These are phyloP conservation scores for Physocladia obscura DNA, from an alignment of 192 early-diverging fungal genomes.

Conservation along the genomic window DNA sequence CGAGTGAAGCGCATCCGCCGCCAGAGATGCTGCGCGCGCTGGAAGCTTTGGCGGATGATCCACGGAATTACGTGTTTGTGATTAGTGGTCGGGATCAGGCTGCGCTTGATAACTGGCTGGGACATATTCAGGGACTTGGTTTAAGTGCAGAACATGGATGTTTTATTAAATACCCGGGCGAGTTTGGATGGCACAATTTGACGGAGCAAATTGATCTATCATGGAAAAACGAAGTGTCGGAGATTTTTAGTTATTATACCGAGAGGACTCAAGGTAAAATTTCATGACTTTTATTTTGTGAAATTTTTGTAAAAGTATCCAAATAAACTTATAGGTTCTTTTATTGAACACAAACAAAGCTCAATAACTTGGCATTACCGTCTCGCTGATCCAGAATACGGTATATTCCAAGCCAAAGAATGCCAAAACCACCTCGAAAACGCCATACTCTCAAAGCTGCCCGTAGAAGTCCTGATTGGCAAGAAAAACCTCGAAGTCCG, in stretches of 20 bases:
- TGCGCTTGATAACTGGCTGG: conserved; percentile 82
- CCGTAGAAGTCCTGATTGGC: conserved; percentile 91
- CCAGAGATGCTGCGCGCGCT: conserved; percentile 79
- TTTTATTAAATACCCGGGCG: conserved; percentile 82
- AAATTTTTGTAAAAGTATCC: neutral
- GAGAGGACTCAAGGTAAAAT: conserved; percentile 88
- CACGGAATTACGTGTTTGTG: conserved; percentile 46
- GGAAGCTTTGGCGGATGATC: conserved; percentile 32
- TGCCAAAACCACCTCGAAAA: conserved; percentile 94
- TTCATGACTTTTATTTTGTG: neutral
- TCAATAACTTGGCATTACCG: conserved; percentile 98
- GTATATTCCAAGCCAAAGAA: conserved; percentile 94
- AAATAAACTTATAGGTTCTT: conserved; percentile 64
- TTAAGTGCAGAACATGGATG: conserved; percentile 91
- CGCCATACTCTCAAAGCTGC: conserved; percentile 86
- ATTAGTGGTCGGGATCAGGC: conserved; percentile 67
- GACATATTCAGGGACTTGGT: conserved; percentile 73
- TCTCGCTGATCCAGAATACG: conserved; percentile 92
- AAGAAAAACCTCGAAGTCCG: conserved; percentile 96
- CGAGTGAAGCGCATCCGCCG: conserved; percentile 77
- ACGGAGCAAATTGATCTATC: conserved; percentile 69
- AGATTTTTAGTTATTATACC: conserved; percentile 93
- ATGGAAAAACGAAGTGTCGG: conserved; percentile 91
- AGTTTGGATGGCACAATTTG: conserved; percentile 63
- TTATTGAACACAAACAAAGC: conserved; percentile 89